These are phyloP conservation scores for Thielaviopsis punctulata DNA, from an alignment of 2,329 filamentous ascomycete species.

Conservation along the genomic window DNA sequence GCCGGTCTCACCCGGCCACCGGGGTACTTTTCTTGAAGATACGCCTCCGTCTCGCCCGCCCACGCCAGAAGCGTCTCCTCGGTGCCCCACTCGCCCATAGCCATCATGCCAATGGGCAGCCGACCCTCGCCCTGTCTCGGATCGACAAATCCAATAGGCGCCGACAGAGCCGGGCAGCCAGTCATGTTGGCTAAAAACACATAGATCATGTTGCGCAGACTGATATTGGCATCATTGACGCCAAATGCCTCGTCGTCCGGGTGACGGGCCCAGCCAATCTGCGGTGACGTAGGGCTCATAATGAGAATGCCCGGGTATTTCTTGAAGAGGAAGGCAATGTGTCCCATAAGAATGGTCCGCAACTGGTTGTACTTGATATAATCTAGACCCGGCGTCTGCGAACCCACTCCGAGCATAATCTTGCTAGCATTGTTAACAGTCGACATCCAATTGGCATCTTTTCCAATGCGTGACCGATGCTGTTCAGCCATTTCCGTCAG, in stretches of 20 bases:
- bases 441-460: constrained; percentile 32
- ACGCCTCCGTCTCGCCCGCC: constrained; percentile 39
- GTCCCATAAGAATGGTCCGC: constrained; percentile 60
- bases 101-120: constrained; percentile 44
- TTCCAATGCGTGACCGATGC: constrained; percentile 24
- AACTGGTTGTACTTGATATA: constrained; percentile 57
- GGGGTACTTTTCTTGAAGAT: constrained; percentile 29
- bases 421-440: constrained; percentile 50
- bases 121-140: constrained; percentile 38
- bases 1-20: constrained; percentile 33
- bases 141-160: constrained; percentile 56
- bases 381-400: constrained; percentile 49
- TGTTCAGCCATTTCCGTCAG: constrained; percentile 48
- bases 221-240: constrained; percentile 53
- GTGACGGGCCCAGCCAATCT: constrained; percentile 53
- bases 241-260: constrained; percentile 49
- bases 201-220: constrained; percentile 68
- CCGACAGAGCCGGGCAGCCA: constrained; percentile 58
- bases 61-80: constrained; percentile 47
- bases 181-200: constrained; percentile 71
- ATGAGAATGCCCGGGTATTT: constrained; percentile 60
- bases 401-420: constrained; percentile 47
- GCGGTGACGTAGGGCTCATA: constrained; percentile 59
- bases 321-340: constrained; percentile 54
- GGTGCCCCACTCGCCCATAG: constrained; percentile 47